These are phyloP conservation scores for Lotus japonicus DNA, from an alignment of 306 rosid species.

Conservation along the genomic window DNA sequence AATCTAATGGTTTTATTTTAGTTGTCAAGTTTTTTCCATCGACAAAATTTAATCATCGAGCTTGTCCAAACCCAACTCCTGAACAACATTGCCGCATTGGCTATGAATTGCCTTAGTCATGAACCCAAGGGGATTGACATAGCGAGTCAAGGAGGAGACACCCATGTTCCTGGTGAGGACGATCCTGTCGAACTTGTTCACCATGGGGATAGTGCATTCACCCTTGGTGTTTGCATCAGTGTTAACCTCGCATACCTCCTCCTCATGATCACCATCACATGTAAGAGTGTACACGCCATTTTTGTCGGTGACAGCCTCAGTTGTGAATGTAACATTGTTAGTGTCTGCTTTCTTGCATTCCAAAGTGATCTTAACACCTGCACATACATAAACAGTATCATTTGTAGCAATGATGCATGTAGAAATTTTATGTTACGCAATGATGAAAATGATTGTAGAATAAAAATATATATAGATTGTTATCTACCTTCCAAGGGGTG, in stretches of 20 bases:
- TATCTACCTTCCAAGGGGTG: slow-evolving; percentile 33
- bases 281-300: slow-evolving; percentile 23
- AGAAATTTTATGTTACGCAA: too few relatives aligned
- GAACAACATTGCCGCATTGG: slow-evolving; percentile 6
- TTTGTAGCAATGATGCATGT: too few relatives aligned
- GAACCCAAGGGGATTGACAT: slow-evolving; percentile 55
- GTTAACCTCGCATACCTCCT: slow-evolving; percentile 29
- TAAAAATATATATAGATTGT: background rate
- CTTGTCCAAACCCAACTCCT: slow-evolving; percentile 30
- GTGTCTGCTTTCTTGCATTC: slow-evolving; percentile 4
- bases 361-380: slow-evolving; percentile 29
- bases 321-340: background rate
- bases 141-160: slow-evolving; percentile 21
- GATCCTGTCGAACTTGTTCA: slow-evolving; percentile 12
- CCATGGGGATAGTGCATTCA: slow-evolving; percentile 9
- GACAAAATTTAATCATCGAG: background rate
- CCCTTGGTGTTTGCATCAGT: background rate
- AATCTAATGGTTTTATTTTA: too few relatives aligned
- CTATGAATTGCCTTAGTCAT: slow-evolving; percentile 13
- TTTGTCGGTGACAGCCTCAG: background rate
- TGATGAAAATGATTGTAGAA: too few relatives aligned
- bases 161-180: slow-evolving; percentile 39
- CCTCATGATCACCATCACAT: slow-evolving; percentile 30
- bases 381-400: background rate
- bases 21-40: too few relatives aligned